Evolutionary conservation across 345 rosid species (phyloP).

Genomic region (Salix exigua): DNA sequence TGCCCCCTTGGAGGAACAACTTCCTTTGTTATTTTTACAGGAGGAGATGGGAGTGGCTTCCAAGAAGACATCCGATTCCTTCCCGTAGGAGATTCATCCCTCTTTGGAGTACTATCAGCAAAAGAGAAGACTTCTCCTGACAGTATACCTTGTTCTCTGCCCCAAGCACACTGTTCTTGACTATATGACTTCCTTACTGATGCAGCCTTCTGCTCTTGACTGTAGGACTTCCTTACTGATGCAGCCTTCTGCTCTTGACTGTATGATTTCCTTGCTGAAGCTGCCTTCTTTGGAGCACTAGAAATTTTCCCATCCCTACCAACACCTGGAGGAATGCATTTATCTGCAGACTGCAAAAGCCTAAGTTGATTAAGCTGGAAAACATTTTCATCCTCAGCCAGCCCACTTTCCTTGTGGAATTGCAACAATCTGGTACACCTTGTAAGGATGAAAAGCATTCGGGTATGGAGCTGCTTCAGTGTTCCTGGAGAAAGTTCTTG

Average conservation of each 20-base stretch:
- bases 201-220: conserved; percentile 82
- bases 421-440: conserved; percentile 96
- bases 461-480: conserved; percentile 90
- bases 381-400: conserved; percentile 70
- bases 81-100: conserved; percentile 55
- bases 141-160: conserved; percentile 45
- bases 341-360: conserved; percentile 68
- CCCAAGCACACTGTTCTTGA: conserved; percentile 89
- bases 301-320: conserved; percentile 60
- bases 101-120: conserved; percentile 42
- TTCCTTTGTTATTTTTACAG: conserved; percentile 53
- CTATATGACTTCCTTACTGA: conserved; percentile 83
- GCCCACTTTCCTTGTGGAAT: conserved; percentile 96
- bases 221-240: conserved; percentile 75
- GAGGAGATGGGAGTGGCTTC: conserved; percentile 88
- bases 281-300: conserved; percentile 50
- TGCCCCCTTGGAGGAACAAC: conserved; percentile 47
- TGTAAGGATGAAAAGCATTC: conserved; percentile 97
- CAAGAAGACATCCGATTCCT: conserved; percentile 84
- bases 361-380: conserved; percentile 79
- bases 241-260: conserved; percentile 87
- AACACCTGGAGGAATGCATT: conserved; percentile 43
- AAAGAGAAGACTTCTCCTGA: conserved; percentile 41
- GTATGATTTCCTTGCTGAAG: conserved; percentile 69
- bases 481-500: conserved; percentile 93